Evolutionary conservation across 2,329 filamentous ascomycete genomes (phyloP).

Genomic region (Venturia aucupariae): DNA sequence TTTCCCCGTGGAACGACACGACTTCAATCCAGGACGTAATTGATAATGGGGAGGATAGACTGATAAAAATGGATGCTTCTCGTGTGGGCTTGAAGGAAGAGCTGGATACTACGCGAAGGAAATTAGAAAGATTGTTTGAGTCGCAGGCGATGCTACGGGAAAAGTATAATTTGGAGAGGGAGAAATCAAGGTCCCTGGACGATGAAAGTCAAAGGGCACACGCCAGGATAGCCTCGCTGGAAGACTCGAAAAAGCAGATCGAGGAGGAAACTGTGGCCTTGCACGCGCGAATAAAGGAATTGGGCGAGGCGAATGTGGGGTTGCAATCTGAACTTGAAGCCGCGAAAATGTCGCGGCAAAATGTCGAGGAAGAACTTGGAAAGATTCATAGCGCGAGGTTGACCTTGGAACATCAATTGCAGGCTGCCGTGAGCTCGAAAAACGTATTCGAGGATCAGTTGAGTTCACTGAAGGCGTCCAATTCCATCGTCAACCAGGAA

Average conservation of each 20-base stretch:
- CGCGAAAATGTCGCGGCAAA: not conserved
- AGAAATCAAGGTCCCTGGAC: constrained; percentile 8
- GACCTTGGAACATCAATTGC: constrained; percentile 10
- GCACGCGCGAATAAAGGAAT: not conserved
- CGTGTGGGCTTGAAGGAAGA: constrained; percentile 1
- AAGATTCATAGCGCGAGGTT: not conserved
- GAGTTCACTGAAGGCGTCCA: constrained; percentile 2
- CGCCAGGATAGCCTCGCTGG: constrained; percentile 2
- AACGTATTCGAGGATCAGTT: not conserved
- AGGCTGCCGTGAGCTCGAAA: not conserved
- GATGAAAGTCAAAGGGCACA: not conserved
- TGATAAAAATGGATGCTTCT: constrained; percentile 7
- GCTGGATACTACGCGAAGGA: constrained; percentile 7
- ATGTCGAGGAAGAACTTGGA: constrained; percentile 6
- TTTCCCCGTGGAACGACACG: not conserved
- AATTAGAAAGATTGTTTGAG: constrained; percentile 9
- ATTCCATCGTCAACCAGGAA: not conserved
- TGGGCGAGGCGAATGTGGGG: constrained; percentile 1
- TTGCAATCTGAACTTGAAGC: not conserved
- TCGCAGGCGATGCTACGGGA: constrained; percentile 10
- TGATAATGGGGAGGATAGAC: not conserved
- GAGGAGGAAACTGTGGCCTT: constrained; percentile 5
- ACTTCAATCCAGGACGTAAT: not conserved
- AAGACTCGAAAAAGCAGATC: constrained; percentile 6
- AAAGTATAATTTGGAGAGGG: constrained; percentile 10